These are phyloP conservation scores for Bisporella sp. DNA, from an alignment of 2,329 filamentous ascomycete genomes.

Conservation along the genomic window DNA sequence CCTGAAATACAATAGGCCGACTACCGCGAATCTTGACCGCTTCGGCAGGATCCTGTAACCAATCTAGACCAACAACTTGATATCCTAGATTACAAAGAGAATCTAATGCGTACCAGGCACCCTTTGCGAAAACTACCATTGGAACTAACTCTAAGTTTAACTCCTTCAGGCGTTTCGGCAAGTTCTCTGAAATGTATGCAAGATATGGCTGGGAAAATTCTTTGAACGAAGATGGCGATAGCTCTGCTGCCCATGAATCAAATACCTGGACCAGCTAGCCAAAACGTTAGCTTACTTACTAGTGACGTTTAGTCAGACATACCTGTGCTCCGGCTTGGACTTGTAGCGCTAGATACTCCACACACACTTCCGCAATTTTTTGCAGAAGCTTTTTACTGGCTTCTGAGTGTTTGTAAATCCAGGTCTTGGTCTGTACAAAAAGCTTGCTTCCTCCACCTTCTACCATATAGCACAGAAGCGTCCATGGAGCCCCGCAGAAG, in stretches of 20 bases:
- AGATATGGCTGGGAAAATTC: slow-evolving; percentile 84
- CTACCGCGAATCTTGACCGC: slow-evolving; percentile 74
- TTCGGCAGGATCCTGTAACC: slow-evolving; percentile 83
- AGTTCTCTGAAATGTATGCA: slow-evolving; percentile 70
- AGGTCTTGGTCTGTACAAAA: slow-evolving; percentile 90
- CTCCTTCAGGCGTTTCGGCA: slow-evolving; percentile 68
- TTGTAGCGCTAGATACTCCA: slow-evolving; percentile 88
- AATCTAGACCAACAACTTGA: slow-evolving; percentile 90
- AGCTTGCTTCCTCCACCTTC: slow-evolving; percentile 95
- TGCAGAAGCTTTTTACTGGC: slow-evolving; percentile 75
- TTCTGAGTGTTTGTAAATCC: slow-evolving; percentile 84
- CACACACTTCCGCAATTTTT: slow-evolving; percentile 90
- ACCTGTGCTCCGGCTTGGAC: slow-evolving; percentile 89
- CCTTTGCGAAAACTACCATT: slow-evolving; percentile 98
- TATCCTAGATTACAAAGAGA: slow-evolving; percentile 83
- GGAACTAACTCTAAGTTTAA: slow-evolving; percentile 75
- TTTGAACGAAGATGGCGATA: slow-evolving; percentile 77
- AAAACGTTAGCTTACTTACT: neutral
- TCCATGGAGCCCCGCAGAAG: slow-evolving; percentile 97
- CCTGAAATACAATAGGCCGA: slow-evolving; percentile 73
- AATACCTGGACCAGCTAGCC: slow-evolving; percentile 83
- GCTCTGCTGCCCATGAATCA: slow-evolving; percentile 95
- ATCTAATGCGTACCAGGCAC: slow-evolving; percentile 91
- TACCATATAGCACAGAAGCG: slow-evolving; percentile 96
- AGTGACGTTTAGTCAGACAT: slow-evolving; percentile 16